Evolutionary conservation across 257 asterid species (phyloP).

Genomic region (Avicennia marina): DNA sequence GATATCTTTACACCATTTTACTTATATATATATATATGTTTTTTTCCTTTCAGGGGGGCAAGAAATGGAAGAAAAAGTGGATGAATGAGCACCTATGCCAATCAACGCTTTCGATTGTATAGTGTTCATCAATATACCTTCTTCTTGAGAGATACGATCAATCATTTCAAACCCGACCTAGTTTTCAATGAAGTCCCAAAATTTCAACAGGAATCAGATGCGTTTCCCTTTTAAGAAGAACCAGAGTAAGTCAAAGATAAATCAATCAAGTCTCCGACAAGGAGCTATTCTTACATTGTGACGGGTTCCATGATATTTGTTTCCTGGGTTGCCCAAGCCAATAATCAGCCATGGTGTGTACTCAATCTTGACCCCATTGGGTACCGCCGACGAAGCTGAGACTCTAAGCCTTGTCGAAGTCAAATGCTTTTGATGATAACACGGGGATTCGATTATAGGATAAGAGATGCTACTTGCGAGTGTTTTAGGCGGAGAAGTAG

Average conservation of each 20-base stretch:
- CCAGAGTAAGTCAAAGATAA: neutral
- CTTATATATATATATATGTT: too few relatives aligned
- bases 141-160: conserved; percentile 67
- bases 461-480: neutral
- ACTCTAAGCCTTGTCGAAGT: conserved; percentile 41
- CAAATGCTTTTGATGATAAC: conserved; percentile 30
- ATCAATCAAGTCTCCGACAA: neutral
- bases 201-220: conserved; percentile 3
- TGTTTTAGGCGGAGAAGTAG: neutral
- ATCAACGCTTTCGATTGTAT: conserved; percentile 85
- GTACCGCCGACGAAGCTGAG: conserved; percentile 48
- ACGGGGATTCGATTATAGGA: neutral
- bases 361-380: conserved; percentile 59
- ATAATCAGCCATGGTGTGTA: conserved; percentile 96
- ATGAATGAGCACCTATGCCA: conserved; percentile 69
- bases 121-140: conserved; percentile 82
- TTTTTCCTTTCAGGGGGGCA: too few relatives aligned
- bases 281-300: conserved; percentile 56
- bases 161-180: conserved; percentile 97
- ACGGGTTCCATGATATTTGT: conserved; percentile 92
- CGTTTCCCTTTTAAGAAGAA: neutral
- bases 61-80: neutral
- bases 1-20: neutral
- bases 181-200: conserved; percentile 2
- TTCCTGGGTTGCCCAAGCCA: conserved; percentile 99